A percentile compares a stretch with the other conserved stretches of the same genome.
Evolutionary conservation across 2,329 filamentous ascomycete species (phyloP).

Genomic region (Fusarium domesticum): DNA sequence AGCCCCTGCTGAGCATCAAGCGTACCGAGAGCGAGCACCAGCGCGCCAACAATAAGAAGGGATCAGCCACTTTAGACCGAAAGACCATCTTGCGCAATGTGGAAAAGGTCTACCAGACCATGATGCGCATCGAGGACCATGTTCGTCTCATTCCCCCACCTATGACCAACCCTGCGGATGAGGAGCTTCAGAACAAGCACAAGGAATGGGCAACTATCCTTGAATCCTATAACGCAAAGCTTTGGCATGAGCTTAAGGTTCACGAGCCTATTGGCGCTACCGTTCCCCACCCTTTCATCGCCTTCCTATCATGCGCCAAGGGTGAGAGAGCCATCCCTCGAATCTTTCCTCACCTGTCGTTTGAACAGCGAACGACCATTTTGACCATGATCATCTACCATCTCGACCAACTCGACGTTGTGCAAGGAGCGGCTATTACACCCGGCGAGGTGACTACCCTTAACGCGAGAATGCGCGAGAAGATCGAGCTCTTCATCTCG

Average conservation of each 20-base stretch:
- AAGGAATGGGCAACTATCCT: conserved; percentile 65
- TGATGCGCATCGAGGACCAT: conserved; percentile 95
- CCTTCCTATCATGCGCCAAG: conserved; percentile 90
- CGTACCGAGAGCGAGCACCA: conserved; percentile 67
- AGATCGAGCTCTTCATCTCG: conserved; percentile 84
- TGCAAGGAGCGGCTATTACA: conserved; percentile 73
- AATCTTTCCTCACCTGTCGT: conserved; percentile 88
- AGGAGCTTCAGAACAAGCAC: conserved; percentile 68
- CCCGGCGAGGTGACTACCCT: conserved; percentile 68
- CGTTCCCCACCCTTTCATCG: conserved; percentile 87
- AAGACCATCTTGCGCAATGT: conserved; percentile 84
- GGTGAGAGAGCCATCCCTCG: conserved; percentile 95
- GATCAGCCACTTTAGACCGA: conserved; percentile 60
- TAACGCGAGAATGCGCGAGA: conserved; percentile 78
- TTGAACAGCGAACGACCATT: conserved; percentile 90
- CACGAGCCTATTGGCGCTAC: conserved; percentile 83
- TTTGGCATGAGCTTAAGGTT: conserved; percentile 88
- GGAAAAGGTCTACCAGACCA: conserved; percentile 78
- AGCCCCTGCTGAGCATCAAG: conserved; percentile 93
- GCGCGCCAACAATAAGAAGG: conserved; percentile 49
- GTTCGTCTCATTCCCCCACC: conserved; percentile 71
- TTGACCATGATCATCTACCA: conserved; percentile 95
- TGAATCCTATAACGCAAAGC: conserved; percentile 68
- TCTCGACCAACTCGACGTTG: conserved; percentile 86
- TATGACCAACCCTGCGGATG: conserved; percentile 55